Percentiles rank a stretch among this genome's conserved stretches.
phyloP scores from a whole-genome alignment of 2,329 filamentous ascomycete species.

The Neopestalotiopsis sp. region DNA sequence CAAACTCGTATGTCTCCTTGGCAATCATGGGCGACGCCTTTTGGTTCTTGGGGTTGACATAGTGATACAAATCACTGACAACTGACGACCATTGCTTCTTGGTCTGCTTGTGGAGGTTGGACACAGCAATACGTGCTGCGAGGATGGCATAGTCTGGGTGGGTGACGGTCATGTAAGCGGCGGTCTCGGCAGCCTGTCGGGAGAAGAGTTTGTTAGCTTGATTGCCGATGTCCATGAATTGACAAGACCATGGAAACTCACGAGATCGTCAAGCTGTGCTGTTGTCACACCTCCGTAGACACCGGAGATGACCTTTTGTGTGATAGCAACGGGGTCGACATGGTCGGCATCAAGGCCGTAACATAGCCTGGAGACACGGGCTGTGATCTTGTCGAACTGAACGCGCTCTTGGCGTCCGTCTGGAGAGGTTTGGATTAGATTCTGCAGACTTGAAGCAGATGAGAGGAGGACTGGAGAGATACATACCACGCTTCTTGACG shows the following conservation, averaged over 20 bases:
- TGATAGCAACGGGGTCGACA: conserved; percentile 97
- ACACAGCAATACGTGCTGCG: conserved; percentile 96
- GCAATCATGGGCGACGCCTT: conserved; percentile 93
- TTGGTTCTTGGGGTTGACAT: conserved; percentile 92
- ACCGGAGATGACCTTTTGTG: conserved; percentile 98
- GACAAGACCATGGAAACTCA: conserved; percentile 54
- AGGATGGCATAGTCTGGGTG: conserved; percentile 99
- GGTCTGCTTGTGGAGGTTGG: conserved; percentile 99
- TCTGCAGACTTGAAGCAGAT: background rate
- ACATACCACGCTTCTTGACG: conserved; percentile 68
- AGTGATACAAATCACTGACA: conserved; percentile 90
- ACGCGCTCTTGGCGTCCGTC: conserved; percentile 99
- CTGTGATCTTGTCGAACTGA: conserved; percentile 99
- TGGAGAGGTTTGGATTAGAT: conserved; percentile 43
- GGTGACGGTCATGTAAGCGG: conserved; percentile 99
- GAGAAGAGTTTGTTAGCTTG: conserved; percentile 26
- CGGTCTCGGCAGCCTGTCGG: conserved; percentile 92
- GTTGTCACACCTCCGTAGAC: conserved; percentile 99
- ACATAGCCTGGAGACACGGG: conserved; percentile 95
- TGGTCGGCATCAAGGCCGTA: conserved; percentile 95
- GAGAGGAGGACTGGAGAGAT: conserved; percentile 19
- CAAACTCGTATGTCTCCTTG: conserved; percentile 84
- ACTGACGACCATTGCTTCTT: conserved; percentile 99
- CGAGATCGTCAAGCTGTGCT: conserved; percentile 93
- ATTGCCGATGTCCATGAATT: conserved; percentile 14